phyloP scores from a whole-genome alignment of 805 yeast species.

The Myxozyma kluyveri region DNA sequence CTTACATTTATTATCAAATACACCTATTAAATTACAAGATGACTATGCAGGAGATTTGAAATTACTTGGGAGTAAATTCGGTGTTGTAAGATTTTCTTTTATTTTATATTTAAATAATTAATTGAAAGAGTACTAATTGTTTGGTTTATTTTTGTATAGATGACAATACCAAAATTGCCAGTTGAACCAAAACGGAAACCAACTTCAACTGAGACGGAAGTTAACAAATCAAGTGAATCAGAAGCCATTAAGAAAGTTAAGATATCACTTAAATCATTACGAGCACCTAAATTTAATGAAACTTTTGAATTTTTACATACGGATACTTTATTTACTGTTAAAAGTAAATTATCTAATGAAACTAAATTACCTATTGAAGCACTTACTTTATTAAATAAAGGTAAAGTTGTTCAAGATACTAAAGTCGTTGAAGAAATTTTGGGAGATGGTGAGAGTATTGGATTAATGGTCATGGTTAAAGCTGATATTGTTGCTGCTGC shows the following conservation, averaged over 20 bases:
- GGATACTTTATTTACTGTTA: slow-evolving; percentile 21
- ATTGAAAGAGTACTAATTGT: neutral
- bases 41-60: slow-evolving; percentile 16
- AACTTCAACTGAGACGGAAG: neutral
- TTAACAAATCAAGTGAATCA: neutral
- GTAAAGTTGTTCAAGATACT: slow-evolving; percentile 25
- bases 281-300: slow-evolving; percentile 23
- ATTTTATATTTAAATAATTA: too few species aligned
- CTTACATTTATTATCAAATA: slow-evolving; percentile 16
- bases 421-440: slow-evolving; percentile 20
- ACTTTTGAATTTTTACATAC: slow-evolving; percentile 5
- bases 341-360: slow-evolving; percentile 6
- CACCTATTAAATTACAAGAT: slow-evolving; percentile 15
- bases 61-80: slow-evolving; percentile 6
- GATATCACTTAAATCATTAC: slow-evolving; percentile 24
- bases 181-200: slow-evolving; percentile 10
- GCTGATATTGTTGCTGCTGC: slow-evolving; percentile 11
- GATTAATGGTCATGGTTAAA: slow-evolving; percentile 28
- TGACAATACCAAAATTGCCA: slow-evolving; percentile 20
- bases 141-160: slow-evolving; percentile 2
- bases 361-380: slow-evolving; percentile 5
- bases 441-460: slow-evolving; percentile 15
- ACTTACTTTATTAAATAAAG: slow-evolving; percentile 18
- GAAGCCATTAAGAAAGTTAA: neutral
- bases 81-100: slow-evolving; percentile 3